Conservation (phyloP, 2,329 filamentous ascomycete genomes). For the Sclerotiophoma versabilis region DNA sequence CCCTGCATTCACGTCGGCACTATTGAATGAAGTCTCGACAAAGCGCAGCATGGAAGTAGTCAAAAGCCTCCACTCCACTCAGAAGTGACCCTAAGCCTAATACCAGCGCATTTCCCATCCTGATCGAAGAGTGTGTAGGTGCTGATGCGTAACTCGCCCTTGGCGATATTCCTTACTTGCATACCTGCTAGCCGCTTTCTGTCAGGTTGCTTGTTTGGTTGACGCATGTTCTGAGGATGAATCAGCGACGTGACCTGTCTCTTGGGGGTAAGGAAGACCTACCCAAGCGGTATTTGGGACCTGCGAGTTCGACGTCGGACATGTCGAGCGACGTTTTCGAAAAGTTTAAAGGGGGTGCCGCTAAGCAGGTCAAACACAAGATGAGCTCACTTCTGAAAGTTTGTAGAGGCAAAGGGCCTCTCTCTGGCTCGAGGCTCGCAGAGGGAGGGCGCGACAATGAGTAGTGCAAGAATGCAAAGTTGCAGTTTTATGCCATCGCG, state of each 20-base stretch:
- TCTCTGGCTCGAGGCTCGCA: too few species aligned
- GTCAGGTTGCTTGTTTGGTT: constrained; percentile 57
- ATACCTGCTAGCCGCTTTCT: constrained; percentile 75
- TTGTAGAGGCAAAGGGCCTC: too few species aligned
- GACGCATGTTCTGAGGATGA: constrained; percentile 18
- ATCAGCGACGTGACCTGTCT: neutral
- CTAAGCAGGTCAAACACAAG: too few species aligned
- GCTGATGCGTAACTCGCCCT: constrained; percentile 80
- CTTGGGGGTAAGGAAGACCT: neutral
- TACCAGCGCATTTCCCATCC: constrained; percentile 65
- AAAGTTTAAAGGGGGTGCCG: too few species aligned
- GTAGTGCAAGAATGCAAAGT: too few species aligned
- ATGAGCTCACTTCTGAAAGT: too few species aligned
- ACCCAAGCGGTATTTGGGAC: constrained; percentile 28
- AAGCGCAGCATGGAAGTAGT: neutral
- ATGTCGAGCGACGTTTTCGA: neutral
- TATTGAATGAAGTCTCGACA: neutral
- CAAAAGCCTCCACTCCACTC: neutral
- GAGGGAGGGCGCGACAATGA: too few species aligned
- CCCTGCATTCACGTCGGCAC: constrained; percentile 64
- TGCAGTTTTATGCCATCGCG: too few species aligned
- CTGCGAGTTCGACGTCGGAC: constrained; percentile 1
- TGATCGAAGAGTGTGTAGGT: constrained; percentile 66
- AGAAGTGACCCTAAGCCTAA: constrained; percentile 81
- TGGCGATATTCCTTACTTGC: constrained; percentile 64